Conservation (phyloP, 192 early-diverging fungal species). For the Entomortierella lignicola region DNA sequence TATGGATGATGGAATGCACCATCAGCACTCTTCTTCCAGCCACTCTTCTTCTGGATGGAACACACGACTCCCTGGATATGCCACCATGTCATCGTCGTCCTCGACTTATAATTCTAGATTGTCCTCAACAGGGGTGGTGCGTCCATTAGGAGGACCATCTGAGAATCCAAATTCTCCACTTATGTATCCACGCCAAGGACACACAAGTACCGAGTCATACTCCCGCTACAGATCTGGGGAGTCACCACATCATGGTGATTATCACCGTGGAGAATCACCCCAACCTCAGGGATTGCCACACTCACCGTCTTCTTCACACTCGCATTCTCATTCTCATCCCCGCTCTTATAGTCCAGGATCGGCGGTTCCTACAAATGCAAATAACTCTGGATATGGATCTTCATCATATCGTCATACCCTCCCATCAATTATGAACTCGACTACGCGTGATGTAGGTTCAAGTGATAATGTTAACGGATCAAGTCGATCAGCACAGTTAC, state of each 20-base stretch:
- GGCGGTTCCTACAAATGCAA: background rate
- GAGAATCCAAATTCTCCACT: conserved; percentile 15
- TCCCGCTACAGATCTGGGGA: conserved; percentile 15
- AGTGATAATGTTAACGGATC: background rate
- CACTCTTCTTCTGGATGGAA: conserved; percentile 48
- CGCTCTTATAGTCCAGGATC: background rate
- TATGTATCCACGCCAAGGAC: conserved; percentile 20
- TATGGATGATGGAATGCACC: conserved; percentile 25
- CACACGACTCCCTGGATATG: conserved; percentile 40
- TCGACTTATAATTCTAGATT: conserved; percentile 30
- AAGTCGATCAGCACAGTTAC: conserved; percentile 19
- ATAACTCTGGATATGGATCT: conserved; percentile 13
- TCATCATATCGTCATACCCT: conserved; percentile 15
- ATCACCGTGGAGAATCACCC: background rate
- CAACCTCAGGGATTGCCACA: too few species aligned
- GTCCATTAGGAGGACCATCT: conserved; percentile 14
- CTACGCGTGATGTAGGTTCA: background rate
- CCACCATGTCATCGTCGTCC: conserved; percentile 38
- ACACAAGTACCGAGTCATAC: conserved; percentile 10
- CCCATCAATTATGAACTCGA: conserved; percentile 20
- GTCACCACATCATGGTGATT: background rate
- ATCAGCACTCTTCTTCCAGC: background rate
- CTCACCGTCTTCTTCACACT: conserved; percentile 1
- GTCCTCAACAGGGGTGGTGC: conserved; percentile 38
- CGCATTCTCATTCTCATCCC: background rate